phyloP scores from a whole-genome alignment of 345 rosid species.

The Camelina neglecta region DNA sequence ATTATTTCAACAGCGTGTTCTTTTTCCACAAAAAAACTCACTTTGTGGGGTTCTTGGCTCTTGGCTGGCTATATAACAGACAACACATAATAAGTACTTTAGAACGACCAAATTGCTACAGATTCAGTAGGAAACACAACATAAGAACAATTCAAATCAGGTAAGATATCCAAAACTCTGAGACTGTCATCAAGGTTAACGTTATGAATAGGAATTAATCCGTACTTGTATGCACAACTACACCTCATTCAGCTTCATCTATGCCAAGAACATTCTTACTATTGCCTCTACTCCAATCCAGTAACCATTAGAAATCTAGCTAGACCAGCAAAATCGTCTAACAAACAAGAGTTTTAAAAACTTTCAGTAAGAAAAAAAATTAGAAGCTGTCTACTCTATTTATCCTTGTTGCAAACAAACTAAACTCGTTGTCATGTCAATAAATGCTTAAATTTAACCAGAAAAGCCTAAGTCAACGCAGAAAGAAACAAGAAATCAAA shows the following conservation, averaged over 20 bases:
- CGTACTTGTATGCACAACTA: background rate
- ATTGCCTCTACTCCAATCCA: background rate
- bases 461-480: constrained; percentile 19
- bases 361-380: too few relatives aligned
- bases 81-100: background rate
- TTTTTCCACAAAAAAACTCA: constrained; percentile 75
- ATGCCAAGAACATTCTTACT: background rate
- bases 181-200: background rate
- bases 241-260: background rate
- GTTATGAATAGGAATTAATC: background rate
- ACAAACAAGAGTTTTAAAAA: background rate
- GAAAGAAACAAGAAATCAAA: constrained; percentile 10
- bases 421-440: background rate
- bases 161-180: background rate
- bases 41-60: constrained; percentile 78
- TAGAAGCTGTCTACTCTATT: background rate
- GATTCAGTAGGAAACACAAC: constrained; percentile 6
- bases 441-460: background rate
- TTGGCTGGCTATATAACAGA: constrained; percentile 64
- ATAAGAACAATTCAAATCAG: constrained; percentile 1
- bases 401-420: background rate
- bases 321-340: background rate
- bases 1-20: constrained; percentile 55
- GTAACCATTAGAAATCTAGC: background rate
- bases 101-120: constrained; percentile 12